Percentiles rank a stretch among this genome's conserved stretches.
These are phyloP conservation scores for Metrosideros polymorpha DNA, from an alignment of 441 rosid genomes.

Conservation along the genomic window DNA sequence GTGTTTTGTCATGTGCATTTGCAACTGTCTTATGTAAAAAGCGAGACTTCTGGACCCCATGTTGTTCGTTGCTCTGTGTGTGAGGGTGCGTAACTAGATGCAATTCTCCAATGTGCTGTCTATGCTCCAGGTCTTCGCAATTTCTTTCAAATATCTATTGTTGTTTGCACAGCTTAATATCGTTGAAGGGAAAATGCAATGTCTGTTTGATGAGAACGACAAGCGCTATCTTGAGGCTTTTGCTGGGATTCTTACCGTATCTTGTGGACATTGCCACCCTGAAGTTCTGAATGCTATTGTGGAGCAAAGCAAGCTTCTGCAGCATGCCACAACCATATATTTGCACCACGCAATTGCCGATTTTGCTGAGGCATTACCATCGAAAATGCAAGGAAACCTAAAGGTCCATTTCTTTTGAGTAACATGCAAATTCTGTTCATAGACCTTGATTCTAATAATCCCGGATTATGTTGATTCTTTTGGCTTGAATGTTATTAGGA, in stretches of 20 bases:
- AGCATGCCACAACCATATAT: conserved; percentile 83
- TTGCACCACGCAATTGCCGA: conserved; percentile 78
- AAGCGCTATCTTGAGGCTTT: conserved; percentile 74
- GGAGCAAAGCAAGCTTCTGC: conserved; percentile 83
- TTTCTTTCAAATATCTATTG: neutral
- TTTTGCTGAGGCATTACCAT: conserved; percentile 84
- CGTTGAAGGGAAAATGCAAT: conserved; percentile 97
- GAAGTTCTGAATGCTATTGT: conserved; percentile 48
- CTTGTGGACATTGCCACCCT: conserved; percentile 96
- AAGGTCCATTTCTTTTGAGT: conserved; percentile 33
- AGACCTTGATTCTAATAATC: neutral
- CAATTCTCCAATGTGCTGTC: neutral
- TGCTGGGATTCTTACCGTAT: conserved; percentile 89
- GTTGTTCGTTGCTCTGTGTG: neutral
- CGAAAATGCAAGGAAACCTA: conserved; percentile 85
- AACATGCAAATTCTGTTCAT: neutral
- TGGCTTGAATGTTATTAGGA: neutral
- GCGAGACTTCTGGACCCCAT: neutral
- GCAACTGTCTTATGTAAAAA: neutral
- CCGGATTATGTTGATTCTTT: neutral
- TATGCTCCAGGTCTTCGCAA: neutral
- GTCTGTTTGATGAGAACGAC: conserved; percentile 76
- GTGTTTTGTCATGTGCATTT: neutral
- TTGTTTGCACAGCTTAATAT: conserved; percentile 49
- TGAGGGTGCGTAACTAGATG: neutral